Conservation (phyloP, 768 basidiomycete genomes). For the Mycena latifolia region DNA sequence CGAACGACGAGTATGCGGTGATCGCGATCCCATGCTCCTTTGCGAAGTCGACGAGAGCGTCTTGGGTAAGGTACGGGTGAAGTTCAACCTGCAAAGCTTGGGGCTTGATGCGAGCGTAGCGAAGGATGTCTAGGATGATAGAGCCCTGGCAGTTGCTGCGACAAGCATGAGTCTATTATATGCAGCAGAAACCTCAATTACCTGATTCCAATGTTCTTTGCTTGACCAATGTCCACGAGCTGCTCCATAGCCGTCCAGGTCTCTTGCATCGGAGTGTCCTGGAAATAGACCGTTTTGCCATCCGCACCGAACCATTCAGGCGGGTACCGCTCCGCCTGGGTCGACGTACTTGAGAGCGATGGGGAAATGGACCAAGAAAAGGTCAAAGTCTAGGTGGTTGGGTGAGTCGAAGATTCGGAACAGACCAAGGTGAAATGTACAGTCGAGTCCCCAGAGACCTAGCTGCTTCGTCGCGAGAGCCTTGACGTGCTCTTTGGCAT, state of each 20-base stretch:
- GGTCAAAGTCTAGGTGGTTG: conserved; percentile 70
- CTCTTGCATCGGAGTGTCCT: conserved; percentile 81
- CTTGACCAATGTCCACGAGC: conserved; percentile 76
- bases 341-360: conserved; percentile 86
- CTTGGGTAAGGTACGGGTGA: conserved; percentile 79
- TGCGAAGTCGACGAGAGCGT: conserved; percentile 67
- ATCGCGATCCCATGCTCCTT: conserved; percentile 69
- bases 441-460: conserved; percentile 82
- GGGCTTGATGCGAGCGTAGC: conserved; percentile 82
- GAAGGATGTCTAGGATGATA: conserved; percentile 80
- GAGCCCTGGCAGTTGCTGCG: conserved; percentile 80
- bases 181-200: conserved; percentile 38
- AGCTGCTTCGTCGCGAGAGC: conserved; percentile 73
- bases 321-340: conserved; percentile 79
- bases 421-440: not conserved
- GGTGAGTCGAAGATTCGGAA: not conserved
- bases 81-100: conserved; percentile 78
- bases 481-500: conserved; percentile 80
- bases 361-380: conserved; percentile 90
- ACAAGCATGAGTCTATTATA: conserved; percentile 11
- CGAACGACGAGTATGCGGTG: conserved; percentile 73
- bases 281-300: conserved; percentile 51
- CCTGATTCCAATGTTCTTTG: conserved; percentile 87
- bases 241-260: conserved; percentile 90
- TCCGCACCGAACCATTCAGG: conserved; percentile 87